Percentiles rank a stretch among this genome's conserved stretches.
phyloP scores from a whole-genome alignment of 1,284 basidiomycete species.

The Naganishia albida region DNA sequence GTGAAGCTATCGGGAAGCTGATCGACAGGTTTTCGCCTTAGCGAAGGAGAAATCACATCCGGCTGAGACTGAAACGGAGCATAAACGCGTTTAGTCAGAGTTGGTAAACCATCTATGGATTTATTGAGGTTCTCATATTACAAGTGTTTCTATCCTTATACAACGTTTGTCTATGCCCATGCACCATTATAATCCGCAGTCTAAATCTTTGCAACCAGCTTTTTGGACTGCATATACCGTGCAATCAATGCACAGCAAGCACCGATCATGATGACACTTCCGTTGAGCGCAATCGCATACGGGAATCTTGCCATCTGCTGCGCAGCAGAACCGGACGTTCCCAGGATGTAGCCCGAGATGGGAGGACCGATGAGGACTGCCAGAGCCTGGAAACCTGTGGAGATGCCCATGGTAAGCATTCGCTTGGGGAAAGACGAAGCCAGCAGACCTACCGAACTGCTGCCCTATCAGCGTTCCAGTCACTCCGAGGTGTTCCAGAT shows the following conservation, averaged over 20 bases:
- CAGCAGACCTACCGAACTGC: constrained; percentile 42
- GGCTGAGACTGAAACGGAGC: constrained; percentile 22
- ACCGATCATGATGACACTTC: constrained; percentile 22
- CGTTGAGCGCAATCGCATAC: constrained; percentile 30
- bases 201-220: constrained; percentile 26
- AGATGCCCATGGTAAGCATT: constrained; percentile 4
- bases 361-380: constrained; percentile 44
- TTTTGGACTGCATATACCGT: constrained; percentile 9
- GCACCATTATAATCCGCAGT: neutral
- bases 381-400: constrained; percentile 41
- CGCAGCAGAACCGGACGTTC: constrained; percentile 32
- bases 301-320: constrained; percentile 23
- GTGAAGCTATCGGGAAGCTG: neutral
- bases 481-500: constrained; percentile 39
- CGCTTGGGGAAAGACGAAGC: neutral
- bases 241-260: constrained; percentile 20
- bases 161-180: constrained; percentile 5
- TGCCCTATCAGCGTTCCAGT: constrained; percentile 48
- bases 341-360: constrained; percentile 45
- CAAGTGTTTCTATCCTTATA: constrained; percentile 5
- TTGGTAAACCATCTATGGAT: constrained; percentile 1
- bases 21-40: constrained; percentile 22
- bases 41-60: constrained; percentile 13
- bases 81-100: neutral
- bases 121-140: neutral